Evolutionary conservation across 768 basidiomycete species (phyloP).

Genomic region (Tricholoma hemisulphureum): DNA sequence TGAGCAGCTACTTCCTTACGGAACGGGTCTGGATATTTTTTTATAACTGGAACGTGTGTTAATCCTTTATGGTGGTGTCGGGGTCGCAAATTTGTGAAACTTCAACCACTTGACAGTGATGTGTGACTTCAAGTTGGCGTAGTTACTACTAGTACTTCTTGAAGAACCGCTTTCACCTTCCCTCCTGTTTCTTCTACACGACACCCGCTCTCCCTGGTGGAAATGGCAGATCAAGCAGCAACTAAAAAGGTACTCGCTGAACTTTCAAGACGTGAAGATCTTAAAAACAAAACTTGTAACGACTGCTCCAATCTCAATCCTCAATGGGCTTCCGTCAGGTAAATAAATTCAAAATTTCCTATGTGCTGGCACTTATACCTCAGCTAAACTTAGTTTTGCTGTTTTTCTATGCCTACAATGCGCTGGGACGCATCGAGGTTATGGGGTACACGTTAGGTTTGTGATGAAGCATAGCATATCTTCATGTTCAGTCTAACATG

Average conservation of each 20-base stretch:
- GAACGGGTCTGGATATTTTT: too few relatives aligned
- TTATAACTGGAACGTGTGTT: too few relatives aligned
- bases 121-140: too few relatives aligned
- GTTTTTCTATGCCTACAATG: conserved; percentile 92
- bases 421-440: conserved; percentile 80
- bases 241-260: conserved; percentile 73
- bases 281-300: conserved; percentile 73
- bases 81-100: too few relatives aligned
- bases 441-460: conserved; percentile 90
- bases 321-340: conserved; percentile 91
- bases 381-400: conserved; percentile 55
- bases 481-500: conserved; percentile 15
- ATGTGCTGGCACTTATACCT: conserved; percentile 10
- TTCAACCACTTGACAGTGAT: too few relatives aligned
- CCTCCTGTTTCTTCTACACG: neutral
- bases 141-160: too few relatives aligned
- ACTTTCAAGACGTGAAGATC: conserved; percentile 68
- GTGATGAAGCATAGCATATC: conserved; percentile 9
- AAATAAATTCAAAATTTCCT: conserved; percentile 13
- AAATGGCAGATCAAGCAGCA: conserved; percentile 56
- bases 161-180: too few relatives aligned
- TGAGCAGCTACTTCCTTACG: too few relatives aligned
- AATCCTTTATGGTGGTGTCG: too few relatives aligned
- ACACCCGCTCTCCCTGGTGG: conserved; percentile 9
- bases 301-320: conserved; percentile 91